Conservation (phyloP, 768 basidiomycete genomes). For the Gymnopilus junonius region DNA sequence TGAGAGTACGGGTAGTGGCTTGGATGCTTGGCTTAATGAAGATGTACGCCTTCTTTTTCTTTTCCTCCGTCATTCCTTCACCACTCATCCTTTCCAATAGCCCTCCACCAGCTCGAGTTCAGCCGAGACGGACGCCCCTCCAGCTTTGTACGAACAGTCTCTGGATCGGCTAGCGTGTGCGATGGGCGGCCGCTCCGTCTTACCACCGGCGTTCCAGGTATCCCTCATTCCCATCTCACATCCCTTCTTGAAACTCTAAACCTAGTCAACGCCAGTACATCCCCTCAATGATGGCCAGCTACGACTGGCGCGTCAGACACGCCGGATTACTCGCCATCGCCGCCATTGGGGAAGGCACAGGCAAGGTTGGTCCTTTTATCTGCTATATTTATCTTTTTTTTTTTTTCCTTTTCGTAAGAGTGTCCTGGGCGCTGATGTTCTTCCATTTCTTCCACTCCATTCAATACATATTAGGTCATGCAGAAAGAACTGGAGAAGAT, state of each 20-base stretch:
- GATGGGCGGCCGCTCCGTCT: constrained; percentile 72
- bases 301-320: constrained; percentile 86
- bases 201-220: constrained; percentile 79
- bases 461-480: constrained; percentile 65
- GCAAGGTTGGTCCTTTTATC: constrained; percentile 48
- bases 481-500: constrained; percentile 82
- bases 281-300: constrained; percentile 78
- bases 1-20: constrained; percentile 34
- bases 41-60: constrained; percentile 58
- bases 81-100: constrained; percentile 35
- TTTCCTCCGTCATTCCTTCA: not conserved
- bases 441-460: not conserved
- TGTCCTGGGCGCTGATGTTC: not conserved
- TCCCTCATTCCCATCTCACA: not conserved
- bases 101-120: constrained; percentile 66
- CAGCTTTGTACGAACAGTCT: constrained; percentile 81
- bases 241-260: not conserved
- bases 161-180: constrained; percentile 84
- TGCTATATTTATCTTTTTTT: not conserved
- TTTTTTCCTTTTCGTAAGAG: too few species aligned
- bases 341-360: constrained; percentile 83
- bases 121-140: constrained; percentile 62
- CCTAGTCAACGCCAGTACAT: constrained; percentile 49
- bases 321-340: constrained; percentile 90
- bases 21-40: constrained; percentile 69